phyloP scores from a whole-genome alignment of 208 protist genomes.

The Herpetomonas samuelpessoai region DNA sequence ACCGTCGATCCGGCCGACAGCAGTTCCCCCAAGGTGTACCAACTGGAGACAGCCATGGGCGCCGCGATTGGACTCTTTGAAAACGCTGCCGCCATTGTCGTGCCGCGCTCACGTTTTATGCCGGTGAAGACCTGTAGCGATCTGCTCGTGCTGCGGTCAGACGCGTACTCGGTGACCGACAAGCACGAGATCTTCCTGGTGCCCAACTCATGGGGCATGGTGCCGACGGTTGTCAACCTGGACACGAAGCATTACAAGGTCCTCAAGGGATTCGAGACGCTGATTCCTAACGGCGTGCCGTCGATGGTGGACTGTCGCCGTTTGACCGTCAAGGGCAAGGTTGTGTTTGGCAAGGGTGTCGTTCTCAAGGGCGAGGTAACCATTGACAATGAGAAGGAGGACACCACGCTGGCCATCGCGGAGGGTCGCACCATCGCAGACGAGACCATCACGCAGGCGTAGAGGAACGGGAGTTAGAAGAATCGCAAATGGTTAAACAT shows the following conservation, averaged over 20 bases:
- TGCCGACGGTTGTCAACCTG: conserved; percentile 59
- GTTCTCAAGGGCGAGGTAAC: conserved; percentile 60
- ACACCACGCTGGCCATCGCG: conserved; percentile 29
- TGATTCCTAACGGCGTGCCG: conserved; percentile 59
- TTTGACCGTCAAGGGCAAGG: conserved; percentile 53
- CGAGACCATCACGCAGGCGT: conserved; percentile 22
- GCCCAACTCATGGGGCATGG: conserved; percentile 44
- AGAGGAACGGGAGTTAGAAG: too few relatives aligned
- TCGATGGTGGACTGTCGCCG: conserved; percentile 59
- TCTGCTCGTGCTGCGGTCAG: conserved; percentile 95
- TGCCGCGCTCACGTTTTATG: conserved; percentile 96
- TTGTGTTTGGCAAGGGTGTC: conserved; percentile 53
- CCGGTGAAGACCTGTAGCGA: conserved; percentile 98
- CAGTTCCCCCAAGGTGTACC: conserved; percentile 66
- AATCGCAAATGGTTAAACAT: too few relatives aligned
- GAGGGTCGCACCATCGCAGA: conserved; percentile 48
- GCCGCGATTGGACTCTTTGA: conserved; percentile 96
- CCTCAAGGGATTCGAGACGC: conserved; percentile 51
- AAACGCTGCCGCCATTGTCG: conserved; percentile 80
- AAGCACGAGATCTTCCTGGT: conserved; percentile 51
- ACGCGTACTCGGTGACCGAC: conserved; percentile 89
- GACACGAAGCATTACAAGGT: conserved; percentile 79
- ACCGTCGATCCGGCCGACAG: conserved; percentile 75
- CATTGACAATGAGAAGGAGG: conserved; percentile 51
- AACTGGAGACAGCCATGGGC: conserved; percentile 92